These are phyloP conservation scores for Tuber calosporum DNA, from an alignment of 495 filamentous ascomycete species.

Conservation along the genomic window DNA sequence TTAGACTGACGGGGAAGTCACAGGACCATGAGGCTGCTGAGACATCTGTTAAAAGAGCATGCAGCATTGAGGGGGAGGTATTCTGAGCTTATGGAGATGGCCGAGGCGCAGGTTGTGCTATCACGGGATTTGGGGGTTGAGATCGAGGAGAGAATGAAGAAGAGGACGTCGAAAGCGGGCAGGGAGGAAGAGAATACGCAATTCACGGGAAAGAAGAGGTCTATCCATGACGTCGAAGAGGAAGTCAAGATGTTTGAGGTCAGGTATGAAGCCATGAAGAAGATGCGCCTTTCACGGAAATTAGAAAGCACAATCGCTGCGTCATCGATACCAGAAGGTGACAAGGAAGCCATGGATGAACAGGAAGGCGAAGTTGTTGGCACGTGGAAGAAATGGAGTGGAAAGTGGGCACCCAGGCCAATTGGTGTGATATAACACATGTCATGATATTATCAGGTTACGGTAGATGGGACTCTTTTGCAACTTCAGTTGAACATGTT, in stretches of 20 bases:
- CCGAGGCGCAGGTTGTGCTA: constrained; percentile 24
- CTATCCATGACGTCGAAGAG: constrained; percentile 37
- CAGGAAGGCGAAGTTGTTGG: constrained; percentile 12
- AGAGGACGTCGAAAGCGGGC: background rate
- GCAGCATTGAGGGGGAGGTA: constrained; percentile 29
- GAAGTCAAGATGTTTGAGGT: constrained; percentile 36
- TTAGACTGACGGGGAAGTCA: background rate
- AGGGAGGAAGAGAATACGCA: background rate
- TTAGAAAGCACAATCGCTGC: background rate
- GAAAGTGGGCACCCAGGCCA: constrained; percentile 55
- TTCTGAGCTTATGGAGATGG: constrained; percentile 23
- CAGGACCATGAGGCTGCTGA: constrained; percentile 37
- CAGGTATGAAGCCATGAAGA: constrained; percentile 26
- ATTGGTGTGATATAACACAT: constrained; percentile 51
- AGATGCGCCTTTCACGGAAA: constrained; percentile 12
- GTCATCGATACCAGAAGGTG: background rate
- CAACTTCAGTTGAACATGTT: background rate
- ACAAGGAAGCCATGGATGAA: background rate
- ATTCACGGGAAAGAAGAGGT: constrained; percentile 13
- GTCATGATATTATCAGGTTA: constrained; percentile 5
- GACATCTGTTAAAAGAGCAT: constrained; percentile 26
- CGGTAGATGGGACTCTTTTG: background rate
- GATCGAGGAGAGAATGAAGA: constrained; percentile 8
- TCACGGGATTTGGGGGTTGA: background rate
- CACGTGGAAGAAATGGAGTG: constrained; percentile 51